Evolutionary conservation across 2,329 filamentous ascomycete genomes (phyloP).

Genomic region (Beauveria australis): DNA sequence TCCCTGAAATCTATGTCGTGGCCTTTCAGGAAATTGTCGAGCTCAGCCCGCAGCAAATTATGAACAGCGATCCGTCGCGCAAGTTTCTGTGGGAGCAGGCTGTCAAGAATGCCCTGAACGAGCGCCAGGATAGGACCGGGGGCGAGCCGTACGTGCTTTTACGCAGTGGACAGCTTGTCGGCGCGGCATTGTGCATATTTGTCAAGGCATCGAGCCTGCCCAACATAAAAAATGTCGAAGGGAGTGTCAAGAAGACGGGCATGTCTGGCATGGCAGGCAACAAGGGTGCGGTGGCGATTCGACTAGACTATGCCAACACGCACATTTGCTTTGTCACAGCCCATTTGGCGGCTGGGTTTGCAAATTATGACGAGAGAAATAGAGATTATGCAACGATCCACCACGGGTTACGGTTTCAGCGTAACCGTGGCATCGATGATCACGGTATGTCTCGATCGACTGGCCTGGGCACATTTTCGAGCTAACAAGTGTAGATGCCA

Average conservation of each 20-base stretch:
- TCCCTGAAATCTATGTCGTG: conserved; percentile 80
- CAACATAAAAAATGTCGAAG: conserved; percentile 93
- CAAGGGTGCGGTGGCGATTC: conserved; percentile 93
- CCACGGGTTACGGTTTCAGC: conserved; percentile 79
- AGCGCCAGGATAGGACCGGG: conserved; percentile 53
- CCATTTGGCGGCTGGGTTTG: conserved; percentile 89
- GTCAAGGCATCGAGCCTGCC: conserved; percentile 69
- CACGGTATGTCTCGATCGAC: conserved; percentile 50
- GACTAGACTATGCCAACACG: conserved; percentile 89
- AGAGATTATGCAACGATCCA: conserved; percentile 86
- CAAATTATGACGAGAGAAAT: conserved; percentile 94
- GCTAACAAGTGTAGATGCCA: conserved; percentile 43
- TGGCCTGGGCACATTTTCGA: neutral
- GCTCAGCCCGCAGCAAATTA: conserved; percentile 93
- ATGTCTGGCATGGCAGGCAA: conserved; percentile 97
- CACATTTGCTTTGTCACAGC: conserved; percentile 93
- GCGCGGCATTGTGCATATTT: conserved; percentile 86
- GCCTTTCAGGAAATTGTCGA: conserved; percentile 99
- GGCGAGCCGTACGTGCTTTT: conserved; percentile 80
- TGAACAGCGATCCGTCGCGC: conserved; percentile 89
- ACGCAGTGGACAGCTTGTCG: conserved; percentile 87
- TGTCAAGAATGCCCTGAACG: conserved; percentile 70
- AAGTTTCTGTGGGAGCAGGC: conserved; percentile 81
- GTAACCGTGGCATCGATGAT: conserved; percentile 83
- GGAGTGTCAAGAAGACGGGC: conserved; percentile 86